These are phyloP conservation scores for Penicillium odoratum DNA, from an alignment of 495 filamentous ascomycete species.

Conservation along the genomic window DNA sequence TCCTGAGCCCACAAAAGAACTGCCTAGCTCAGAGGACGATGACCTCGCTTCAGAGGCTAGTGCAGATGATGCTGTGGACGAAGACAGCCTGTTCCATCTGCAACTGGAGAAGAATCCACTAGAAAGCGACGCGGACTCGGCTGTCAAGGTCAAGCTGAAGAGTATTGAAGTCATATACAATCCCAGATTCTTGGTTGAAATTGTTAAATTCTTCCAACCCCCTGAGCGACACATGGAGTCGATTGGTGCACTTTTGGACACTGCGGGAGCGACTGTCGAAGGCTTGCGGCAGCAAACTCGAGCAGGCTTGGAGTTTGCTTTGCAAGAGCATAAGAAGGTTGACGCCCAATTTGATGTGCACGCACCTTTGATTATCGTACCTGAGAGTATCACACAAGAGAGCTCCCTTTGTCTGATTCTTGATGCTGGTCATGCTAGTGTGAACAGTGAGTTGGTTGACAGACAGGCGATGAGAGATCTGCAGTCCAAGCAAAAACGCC, in stretches of 20 bases:
- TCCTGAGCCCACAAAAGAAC: constrained; percentile 44
- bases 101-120: constrained; percentile 93
- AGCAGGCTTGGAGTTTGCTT: constrained; percentile 91
- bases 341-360: constrained; percentile 95
- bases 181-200: constrained; percentile 83
- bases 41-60: constrained; percentile 58
- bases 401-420: constrained; percentile 85
- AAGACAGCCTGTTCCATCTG: constrained; percentile 85
- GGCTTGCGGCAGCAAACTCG: constrained; percentile 91
- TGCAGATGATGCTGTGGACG: constrained; percentile 54
- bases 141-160: constrained; percentile 86
- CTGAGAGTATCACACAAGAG: constrained; percentile 81
- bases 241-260: constrained; percentile 89
- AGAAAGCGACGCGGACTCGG: constrained; percentile 86
- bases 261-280: constrained; percentile 91
- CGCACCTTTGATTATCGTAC: constrained; percentile 93
- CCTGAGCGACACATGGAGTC: constrained; percentile 98
- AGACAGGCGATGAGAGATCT: constrained; percentile 83
- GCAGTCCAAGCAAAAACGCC: constrained; percentile 84
- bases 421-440: constrained; percentile 92
- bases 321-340: constrained; percentile 96
- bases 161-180: constrained; percentile 97
- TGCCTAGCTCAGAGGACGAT: constrained; percentile 53
- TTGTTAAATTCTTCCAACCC: constrained; percentile 92
- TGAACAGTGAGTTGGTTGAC: constrained; percentile 91